phyloP scores from a whole-genome alignment of 768 basidiomycete species.

The Exidia glandulosa region DNA sequence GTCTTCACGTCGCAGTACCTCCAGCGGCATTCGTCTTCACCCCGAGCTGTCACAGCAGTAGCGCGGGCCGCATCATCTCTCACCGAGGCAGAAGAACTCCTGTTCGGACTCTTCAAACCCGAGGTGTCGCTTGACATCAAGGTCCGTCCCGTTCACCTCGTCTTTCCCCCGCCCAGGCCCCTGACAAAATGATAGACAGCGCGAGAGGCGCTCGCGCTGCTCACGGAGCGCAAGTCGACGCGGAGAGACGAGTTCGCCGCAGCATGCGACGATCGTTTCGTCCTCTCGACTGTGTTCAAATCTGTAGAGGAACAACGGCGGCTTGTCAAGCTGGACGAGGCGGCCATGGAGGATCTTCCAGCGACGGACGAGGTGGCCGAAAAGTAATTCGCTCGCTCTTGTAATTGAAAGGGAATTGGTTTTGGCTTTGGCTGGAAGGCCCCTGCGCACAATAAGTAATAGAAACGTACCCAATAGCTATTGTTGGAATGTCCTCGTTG shows the following conservation, averaged over 20 bases:
- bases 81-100: constrained; percentile 48
- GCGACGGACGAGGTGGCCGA: not conserved
- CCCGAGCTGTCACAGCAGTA: constrained; percentile 46
- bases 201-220: constrained; percentile 33
- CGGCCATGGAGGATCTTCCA: not conserved
- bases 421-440: no score
- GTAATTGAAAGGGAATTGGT: no score
- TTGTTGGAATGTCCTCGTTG: no score
- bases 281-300: constrained; percentile 59
- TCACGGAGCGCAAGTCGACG: constrained; percentile 38
- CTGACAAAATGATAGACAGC: constrained; percentile 42
- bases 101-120: constrained; percentile 39
- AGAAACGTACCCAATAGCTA: no score
- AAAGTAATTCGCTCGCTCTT: no score
- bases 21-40: constrained; percentile 43
- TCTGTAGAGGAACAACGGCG: constrained; percentile 29
- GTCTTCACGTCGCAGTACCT: constrained; percentile 68
- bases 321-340: not conserved
- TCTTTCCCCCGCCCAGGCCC: not conserved
- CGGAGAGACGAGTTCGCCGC: constrained; percentile 51
- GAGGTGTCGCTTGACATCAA: constrained; percentile 34
- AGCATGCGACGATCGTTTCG: constrained; percentile 42
- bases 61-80: constrained; percentile 46
- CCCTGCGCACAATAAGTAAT: no score
- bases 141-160: constrained; percentile 23